Evolutionary conservation across 371 early-diverging fungal species (phyloP), one percentile per base, ranked within the genome.

Genomic region (Syncephalastrum racemosum): DNA sequence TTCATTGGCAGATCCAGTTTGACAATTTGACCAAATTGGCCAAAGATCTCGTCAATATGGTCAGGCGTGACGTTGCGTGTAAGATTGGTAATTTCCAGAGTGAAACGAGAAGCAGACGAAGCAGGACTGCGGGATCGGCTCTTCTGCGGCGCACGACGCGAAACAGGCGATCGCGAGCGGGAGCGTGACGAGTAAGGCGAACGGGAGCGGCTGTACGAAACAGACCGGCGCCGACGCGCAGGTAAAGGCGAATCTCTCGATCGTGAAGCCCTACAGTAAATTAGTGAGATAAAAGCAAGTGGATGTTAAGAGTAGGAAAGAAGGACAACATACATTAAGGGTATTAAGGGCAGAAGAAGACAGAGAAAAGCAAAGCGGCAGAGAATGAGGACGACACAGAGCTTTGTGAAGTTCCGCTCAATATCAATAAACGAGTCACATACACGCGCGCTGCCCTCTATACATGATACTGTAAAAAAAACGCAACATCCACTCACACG

Each of bases 11-110:
- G 66, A 15, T 75, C 76, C 19, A 76, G 53, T 0, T 59, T 36
- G 5, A 54, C 56, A 45, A 82, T 67, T 13, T 58, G 60, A 4
- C 78, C 80, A 62, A 59, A 79, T 19, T 70, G 60, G 12, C 55
- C 44, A 48, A 82, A 79, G 36, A 82, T 82, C 56, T 82, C 82
- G 23, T 60, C 54, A 13, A 82, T 51, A 51, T 82, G 80, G 1
- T 69, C 77, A 48, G 54, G 57, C 15, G 63, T 82, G 18, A 79
- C 82, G 16, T 65, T 65, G 24, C 66, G 66, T n/a, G 66, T 65
- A 25, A 65, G 50, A 20, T 60, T 60, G 46, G 60, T 56, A 25
- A 65, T 54, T 18, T 58, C n/a, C n/a, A 60, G 51, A 6, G 48
- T 55, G 43, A 41, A 20, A 4, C 42, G 36, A 4, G 64, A 42